Evolutionary conservation across 768 basidiomycete genomes (phyloP).

Genomic region (Paxillus rubicundulus): DNA sequence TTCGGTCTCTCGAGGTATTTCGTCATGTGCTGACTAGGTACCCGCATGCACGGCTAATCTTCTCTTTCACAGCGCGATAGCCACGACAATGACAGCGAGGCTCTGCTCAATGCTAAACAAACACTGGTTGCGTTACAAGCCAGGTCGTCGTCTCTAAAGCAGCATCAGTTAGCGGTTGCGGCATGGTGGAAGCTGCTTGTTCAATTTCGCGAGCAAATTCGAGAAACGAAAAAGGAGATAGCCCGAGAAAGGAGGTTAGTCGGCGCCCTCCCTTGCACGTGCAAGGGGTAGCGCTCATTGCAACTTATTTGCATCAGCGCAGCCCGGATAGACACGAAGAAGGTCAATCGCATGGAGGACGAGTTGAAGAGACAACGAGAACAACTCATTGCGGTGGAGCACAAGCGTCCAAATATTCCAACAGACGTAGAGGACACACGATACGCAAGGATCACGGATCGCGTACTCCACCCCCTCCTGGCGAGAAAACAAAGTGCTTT

Average conservation of each 20-base stretch:
- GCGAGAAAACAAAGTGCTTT: not conserved
- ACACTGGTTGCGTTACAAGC: not conserved
- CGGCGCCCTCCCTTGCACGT: not conserved
- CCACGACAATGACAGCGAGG: not conserved
- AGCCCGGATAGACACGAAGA: not conserved
- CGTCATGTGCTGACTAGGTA: not conserved
- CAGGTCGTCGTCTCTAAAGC: not conserved
- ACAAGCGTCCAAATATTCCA: not conserved
- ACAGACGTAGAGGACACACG: not conserved
- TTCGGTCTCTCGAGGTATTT: constrained; percentile 2
- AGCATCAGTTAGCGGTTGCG: not conserved
- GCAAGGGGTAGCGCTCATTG: not conserved
- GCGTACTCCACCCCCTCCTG: not conserved
- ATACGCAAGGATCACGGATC: not conserved
- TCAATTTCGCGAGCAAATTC: not conserved
- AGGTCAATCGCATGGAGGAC: not conserved
- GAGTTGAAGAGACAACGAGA: constrained; percentile 1
- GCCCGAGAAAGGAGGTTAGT: not conserved
- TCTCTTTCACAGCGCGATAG: constrained; percentile 1
- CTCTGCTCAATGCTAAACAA: not conserved
- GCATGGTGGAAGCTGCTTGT: not conserved
- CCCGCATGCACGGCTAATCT: not conserved
- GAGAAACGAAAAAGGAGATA: not conserved
- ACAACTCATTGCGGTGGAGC: not conserved
- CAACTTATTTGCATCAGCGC: not conserved